These are phyloP conservation scores for Pleurotus tuoliensis DNA, from an alignment of 768 basidiomycete species.

Conservation along the genomic window DNA sequence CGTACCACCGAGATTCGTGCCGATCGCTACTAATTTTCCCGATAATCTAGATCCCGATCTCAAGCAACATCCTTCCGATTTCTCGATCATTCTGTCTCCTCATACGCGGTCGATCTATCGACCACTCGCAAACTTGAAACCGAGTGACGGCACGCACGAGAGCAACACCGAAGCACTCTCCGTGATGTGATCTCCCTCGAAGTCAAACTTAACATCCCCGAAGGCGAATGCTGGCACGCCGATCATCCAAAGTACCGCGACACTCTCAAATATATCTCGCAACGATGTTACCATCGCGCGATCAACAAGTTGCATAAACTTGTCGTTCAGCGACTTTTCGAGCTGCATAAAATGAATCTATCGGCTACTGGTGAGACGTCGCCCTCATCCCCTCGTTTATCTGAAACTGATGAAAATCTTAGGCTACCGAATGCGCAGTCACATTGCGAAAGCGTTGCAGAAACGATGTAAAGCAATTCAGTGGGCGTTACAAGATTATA, in stretches of 20 bases:
- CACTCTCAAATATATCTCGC: conserved; percentile 12
- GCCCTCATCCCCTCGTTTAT: conserved; percentile 6
- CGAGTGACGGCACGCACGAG: conserved; percentile 12
- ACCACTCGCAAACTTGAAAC: conserved; percentile 22
- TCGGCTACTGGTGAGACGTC: conserved; percentile 25
- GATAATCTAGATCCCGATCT: conserved; percentile 8
- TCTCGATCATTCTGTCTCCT: conserved; percentile 10
- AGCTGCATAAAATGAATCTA: conserved; percentile 34
- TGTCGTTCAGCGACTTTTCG: conserved; percentile 30
- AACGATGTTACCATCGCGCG: conserved; percentile 14
- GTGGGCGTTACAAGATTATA: conserved; percentile 24
- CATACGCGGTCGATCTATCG: conserved; percentile 13
- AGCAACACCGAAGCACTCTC: conserved; percentile 12
- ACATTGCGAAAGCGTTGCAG: conserved; percentile 27
- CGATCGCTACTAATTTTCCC: neutral
- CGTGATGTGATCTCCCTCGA: conserved; percentile 19
- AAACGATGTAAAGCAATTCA: conserved; percentile 23
- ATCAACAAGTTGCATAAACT: conserved; percentile 30
- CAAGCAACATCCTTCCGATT: conserved; percentile 12
- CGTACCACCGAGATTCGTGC: neutral
- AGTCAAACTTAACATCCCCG: conserved; percentile 18
- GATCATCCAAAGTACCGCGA: conserved; percentile 19
- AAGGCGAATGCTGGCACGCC: conserved; percentile 20
- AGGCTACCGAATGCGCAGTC: conserved; percentile 26
- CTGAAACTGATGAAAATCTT: neutral